Base-by-base conservation (phyloP, 176 grass and related monocot species). In the Elymus sibiricus region DNA sequence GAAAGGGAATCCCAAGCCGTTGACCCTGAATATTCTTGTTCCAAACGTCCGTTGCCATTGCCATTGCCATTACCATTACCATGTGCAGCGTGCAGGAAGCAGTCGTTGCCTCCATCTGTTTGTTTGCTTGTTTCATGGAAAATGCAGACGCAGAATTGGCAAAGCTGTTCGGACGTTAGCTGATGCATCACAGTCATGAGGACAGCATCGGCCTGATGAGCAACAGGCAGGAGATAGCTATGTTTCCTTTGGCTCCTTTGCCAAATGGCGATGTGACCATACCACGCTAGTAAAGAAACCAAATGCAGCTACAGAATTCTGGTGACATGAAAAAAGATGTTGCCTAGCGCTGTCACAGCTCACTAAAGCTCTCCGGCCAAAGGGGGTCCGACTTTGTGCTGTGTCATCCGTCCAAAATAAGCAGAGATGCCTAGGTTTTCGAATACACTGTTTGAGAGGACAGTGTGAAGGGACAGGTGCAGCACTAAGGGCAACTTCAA, bases 381-480 rank as follows among this genome's bases (percentile, higher is more conserved):
- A 74, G 63, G 43, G 72, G 37, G 31, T 13, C 39, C 24, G 31
- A 80, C 46, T 75, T 84, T 51, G 53, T 58, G 55, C 7, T 42
- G 60, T 80, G 85, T 80, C 81, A 76, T 76, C 46, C 76, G 70
- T 76, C 46, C 39, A 61, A 84, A 90, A 90, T 46, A 60, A 25
- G 65, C 53, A 55, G 75, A 78, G 83, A 44, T 63, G 72, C 61
- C 2, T 70, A 79, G 17, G 28, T 42, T 42, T 27, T 19, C 15
- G 47, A 51, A 3, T 70, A 85, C 76, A 76, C 75, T 84, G 49
- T 11, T 4, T 58, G 67, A 80, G 84, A 87, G 58, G 89, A 38
- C 58, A 74, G 37, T 43, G 37, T 34, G 66, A 74, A 64, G 79
- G 15, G 56, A 60, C 67, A 79, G 21, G 74, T 76, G 46, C 46